These are phyloP conservation scores for Dendrocalamus sinicus DNA, from an alignment of 176 grass and related monocot species.

Conservation along the genomic window DNA sequence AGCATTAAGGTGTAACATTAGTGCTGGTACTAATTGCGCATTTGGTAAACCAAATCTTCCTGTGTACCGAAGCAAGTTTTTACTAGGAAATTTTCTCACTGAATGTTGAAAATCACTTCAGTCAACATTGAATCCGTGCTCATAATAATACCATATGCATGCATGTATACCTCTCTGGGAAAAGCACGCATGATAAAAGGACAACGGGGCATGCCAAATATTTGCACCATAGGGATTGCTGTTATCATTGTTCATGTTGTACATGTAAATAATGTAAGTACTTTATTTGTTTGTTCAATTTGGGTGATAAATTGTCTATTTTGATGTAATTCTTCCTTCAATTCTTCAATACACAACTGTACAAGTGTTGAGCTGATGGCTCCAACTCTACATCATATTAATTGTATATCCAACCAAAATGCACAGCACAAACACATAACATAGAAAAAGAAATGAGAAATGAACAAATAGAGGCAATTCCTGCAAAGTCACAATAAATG, in stretches of 20 bases:
- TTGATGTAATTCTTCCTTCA: background rate
- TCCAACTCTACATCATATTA: background rate
- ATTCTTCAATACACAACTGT: background rate
- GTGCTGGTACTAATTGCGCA: background rate
- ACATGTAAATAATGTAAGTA: background rate
- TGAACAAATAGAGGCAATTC: too few species aligned
- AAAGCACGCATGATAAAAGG: background rate
- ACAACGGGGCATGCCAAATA: background rate
- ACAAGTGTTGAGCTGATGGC: background rate
- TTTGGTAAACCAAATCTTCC: background rate
- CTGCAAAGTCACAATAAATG: too few species aligned
- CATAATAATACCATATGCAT: background rate
- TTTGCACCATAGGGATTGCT: background rate
- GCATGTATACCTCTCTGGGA: background rate
- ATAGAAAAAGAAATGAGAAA: too few species aligned
- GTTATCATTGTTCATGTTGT: background rate
- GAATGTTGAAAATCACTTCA: too few species aligned
- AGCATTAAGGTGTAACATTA: background rate
- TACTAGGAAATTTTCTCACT: background rate
- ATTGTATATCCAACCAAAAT: background rate
- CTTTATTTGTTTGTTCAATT: background rate
- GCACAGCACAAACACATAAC: background rate
- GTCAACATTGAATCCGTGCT: too few species aligned
- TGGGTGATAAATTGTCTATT: background rate
- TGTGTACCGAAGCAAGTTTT: background rate